Percentiles rank a stretch among this genome's conserved stretches.
phyloP scores from a whole-genome alignment of 2,329 filamentous ascomycete species.

The Phaeomoniella chlamydospora region DNA sequence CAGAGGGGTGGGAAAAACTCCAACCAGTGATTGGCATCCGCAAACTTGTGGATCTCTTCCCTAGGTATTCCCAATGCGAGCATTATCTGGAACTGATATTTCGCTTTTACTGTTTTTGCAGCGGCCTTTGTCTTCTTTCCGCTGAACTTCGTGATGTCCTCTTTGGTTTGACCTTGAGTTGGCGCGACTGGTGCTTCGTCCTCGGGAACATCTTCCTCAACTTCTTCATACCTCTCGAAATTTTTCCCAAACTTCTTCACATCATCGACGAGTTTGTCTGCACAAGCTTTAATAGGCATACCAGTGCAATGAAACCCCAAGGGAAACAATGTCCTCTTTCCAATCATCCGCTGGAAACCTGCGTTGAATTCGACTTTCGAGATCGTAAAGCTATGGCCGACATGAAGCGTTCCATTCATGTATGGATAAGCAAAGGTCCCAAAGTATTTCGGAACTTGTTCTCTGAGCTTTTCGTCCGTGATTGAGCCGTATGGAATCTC shows the following conservation, averaged over 20 bases:
- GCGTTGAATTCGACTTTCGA: conserved; percentile 87
- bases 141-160: conserved; percentile 80
- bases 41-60: conserved; percentile 84
- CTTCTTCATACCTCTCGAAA: conserved; percentile 63
- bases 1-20: conserved; percentile 78
- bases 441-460: conserved; percentile 82
- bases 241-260: conserved; percentile 76
- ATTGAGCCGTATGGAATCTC: conserved; percentile 67
- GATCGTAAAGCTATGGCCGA: conserved; percentile 82
- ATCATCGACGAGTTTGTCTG: conserved; percentile 86
- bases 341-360: conserved; percentile 79
- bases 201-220: conserved; percentile 35
- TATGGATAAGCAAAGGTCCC: conserved; percentile 65
- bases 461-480: conserved; percentile 58
- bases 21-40: conserved; percentile 85
- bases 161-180: conserved; percentile 50
- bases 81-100: conserved; percentile 96
- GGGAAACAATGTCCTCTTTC: conserved; percentile 75
- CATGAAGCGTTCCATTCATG: conserved; percentile 81
- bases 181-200: conserved; percentile 40
- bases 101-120: conserved; percentile 80
- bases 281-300: conserved; percentile 95
- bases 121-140: conserved; percentile 87
- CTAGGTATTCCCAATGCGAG: conserved; percentile 72
- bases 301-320: conserved; percentile 93